Evolutionary conservation across 192 early-diverging fungal genomes (phyloP).

Genomic region (Backusella morwellensis): DNA sequence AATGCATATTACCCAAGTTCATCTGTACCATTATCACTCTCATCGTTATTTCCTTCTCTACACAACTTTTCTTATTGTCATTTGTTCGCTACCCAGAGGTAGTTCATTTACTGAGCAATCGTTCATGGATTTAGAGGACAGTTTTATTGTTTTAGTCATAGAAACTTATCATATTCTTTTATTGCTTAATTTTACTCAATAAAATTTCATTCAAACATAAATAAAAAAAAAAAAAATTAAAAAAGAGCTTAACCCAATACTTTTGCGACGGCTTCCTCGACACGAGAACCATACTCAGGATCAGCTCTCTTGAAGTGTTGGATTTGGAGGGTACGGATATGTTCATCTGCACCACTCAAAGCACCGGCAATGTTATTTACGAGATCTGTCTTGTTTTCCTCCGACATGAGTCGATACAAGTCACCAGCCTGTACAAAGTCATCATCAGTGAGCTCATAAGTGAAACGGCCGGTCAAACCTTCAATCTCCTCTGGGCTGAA

Average conservation of each 20-base stretch:
- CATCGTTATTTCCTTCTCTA: background rate
- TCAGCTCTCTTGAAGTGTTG: conserved; percentile 69
- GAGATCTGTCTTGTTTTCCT: conserved; percentile 58
- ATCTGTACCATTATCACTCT: background rate
- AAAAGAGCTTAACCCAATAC: background rate
- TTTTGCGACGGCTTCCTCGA: conserved; percentile 48
- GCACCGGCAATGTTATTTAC: conserved; percentile 60
- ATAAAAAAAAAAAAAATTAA: background rate
- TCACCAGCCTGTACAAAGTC: conserved; percentile 67
- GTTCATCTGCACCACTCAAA: conserved; percentile 58
- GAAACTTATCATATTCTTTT: background rate
- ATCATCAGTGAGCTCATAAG: conserved; percentile 51
- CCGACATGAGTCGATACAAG: conserved; percentile 63
- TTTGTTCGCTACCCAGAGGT: background rate
- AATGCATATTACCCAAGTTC: background rate
- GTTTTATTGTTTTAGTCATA: background rate
- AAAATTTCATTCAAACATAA: background rate
- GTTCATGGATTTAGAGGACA: background rate
- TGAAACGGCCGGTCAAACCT: conserved; percentile 61
- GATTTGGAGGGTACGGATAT: conserved; percentile 69
- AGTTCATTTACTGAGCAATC: background rate
- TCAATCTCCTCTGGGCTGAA: conserved; percentile 41
- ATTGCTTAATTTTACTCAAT: background rate
- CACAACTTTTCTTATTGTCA: background rate
- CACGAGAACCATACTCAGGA: conserved; percentile 66